Evolutionary conservation across 2,329 filamentous ascomycete genomes (phyloP).

Genomic region (Fusarium sp.): DNA sequence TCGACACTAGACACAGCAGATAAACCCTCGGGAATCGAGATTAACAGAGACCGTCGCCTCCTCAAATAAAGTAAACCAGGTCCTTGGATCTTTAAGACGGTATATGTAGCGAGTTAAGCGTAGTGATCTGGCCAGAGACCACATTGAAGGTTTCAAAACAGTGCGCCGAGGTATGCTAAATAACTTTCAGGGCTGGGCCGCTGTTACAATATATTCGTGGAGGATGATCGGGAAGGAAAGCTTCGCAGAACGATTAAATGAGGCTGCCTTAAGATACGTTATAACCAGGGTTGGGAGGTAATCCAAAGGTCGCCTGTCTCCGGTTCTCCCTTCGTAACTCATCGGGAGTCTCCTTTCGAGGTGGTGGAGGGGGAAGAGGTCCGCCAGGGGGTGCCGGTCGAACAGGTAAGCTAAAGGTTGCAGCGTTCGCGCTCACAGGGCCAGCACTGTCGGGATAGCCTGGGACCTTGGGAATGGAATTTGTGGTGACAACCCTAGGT

Average conservation of each 20-base stretch:
- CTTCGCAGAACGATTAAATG: slow-evolving; percentile 24
- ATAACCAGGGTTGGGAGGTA: slow-evolving; percentile 59
- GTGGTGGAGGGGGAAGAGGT: slow-evolving; percentile 70
- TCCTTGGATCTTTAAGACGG: slow-evolving; percentile 33
- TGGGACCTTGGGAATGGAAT: slow-evolving; percentile 64
- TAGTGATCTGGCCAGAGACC: slow-evolving; percentile 42
- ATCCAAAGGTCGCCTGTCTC: slow-evolving; percentile 66
- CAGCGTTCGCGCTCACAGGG: slow-evolving; percentile 59
- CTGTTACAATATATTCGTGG: slow-evolving; percentile 38
- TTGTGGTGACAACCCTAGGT: slow-evolving; percentile 63
- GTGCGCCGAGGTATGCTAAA: slow-evolving; percentile 53
- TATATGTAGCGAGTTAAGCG: slow-evolving; percentile 41
- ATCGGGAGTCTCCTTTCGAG: slow-evolving; percentile 67
- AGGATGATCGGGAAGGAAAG: slow-evolving; percentile 24
- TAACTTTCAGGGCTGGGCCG: slow-evolving; percentile 39
- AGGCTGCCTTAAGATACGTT: slow-evolving; percentile 45
- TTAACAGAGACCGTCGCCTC: slow-evolving; percentile 33
- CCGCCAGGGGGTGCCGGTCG: slow-evolving; percentile 71
- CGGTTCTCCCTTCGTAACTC: slow-evolving; percentile 65
- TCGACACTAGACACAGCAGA: slow-evolving; percentile 39
- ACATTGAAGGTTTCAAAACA: slow-evolving; percentile 45
- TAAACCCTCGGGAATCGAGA: slow-evolving; percentile 30
- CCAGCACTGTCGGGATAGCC: slow-evolving; percentile 55
- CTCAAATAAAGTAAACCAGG: slow-evolving; percentile 27
- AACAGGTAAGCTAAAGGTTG: slow-evolving; percentile 73